Evolutionary conservation across 805 yeast species (phyloP), one percentile per base, ranked within the genome.

Genomic region (Brettanomyces naardenensis): DNA sequence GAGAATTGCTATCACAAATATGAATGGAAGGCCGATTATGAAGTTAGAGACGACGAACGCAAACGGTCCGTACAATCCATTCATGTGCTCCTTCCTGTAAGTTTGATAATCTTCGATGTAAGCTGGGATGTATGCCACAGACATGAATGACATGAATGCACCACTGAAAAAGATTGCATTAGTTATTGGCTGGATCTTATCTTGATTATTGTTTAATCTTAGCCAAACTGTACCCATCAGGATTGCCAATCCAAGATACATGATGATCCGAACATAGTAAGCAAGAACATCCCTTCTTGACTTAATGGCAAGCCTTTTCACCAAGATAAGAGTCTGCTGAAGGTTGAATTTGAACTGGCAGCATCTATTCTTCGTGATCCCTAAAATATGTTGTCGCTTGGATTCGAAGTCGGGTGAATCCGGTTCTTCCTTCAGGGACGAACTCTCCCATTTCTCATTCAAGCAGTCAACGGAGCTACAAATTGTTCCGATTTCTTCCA

Each of bases 61-160:
- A 10, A 49, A 43, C 1, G 66, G 64, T 1, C 68, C 67, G 44
- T 61, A 62, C 22, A 64, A 42, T 11, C 68, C 68, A 41, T 64
- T 64, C 37, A 47, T 38, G n/a, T 52, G 42, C 29, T 64, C 68
- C 40, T 60, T 56, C 29, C 44, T 47, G 44, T 44, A 63, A 13
- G 58, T 38, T 6, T 44, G 39, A 38, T 45, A 54, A 38, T 62
- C 68, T 43, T 62, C 68, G 15, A 64, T 42, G 39, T 52, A 62
- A 7, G 68, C 53, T 11, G 68, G 68, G 37, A 64, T 59, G 40
- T 62, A 62, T 3, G 68, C 68, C 25, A 64, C 69, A 2, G 66
- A 52, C 68, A 64, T 64, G 42, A 63, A 63, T n/a, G 66, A 62
- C 67, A 63, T 64, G 46, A 64, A 64, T 7, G 69, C 68, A n/a